Conservation (phyloP, 2,329 filamentous ascomycete species). For the Colletotrichum scovillei region DNA sequence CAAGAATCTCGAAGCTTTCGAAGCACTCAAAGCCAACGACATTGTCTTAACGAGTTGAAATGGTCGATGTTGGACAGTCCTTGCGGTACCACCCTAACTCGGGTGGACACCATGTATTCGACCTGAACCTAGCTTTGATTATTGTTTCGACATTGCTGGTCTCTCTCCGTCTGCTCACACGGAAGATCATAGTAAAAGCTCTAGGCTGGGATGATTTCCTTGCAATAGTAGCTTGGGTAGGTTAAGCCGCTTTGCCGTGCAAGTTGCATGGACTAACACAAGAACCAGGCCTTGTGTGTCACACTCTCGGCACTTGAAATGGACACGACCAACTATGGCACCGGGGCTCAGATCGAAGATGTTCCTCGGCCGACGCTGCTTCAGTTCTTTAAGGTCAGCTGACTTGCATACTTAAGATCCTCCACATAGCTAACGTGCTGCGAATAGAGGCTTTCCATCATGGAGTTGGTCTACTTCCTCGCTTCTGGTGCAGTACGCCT, state of each 20-base stretch:
- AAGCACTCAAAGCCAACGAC: conserved; percentile 1
- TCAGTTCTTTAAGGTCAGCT: conserved; percentile 20
- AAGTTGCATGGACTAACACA: background rate
- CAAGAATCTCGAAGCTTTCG: background rate
- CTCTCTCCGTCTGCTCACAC: conserved; percentile 15
- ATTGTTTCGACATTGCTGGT: conserved; percentile 25
- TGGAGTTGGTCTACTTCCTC: conserved; percentile 43
- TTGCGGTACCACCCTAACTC: conserved; percentile 19
- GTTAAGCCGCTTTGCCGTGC: background rate
- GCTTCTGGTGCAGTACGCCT: conserved; percentile 46
- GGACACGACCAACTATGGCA: conserved; percentile 27
- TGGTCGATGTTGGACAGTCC: background rate
- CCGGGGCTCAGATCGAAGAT: conserved; percentile 23
- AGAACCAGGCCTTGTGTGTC: conserved; percentile 6
- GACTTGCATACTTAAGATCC: too few species aligned
- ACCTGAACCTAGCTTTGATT: conserved; percentile 29
- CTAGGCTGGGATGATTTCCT: conserved; percentile 30
- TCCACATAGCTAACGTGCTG: background rate
- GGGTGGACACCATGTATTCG: conserved; percentile 25
- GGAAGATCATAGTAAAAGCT: conserved; percentile 17
- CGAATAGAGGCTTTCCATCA: conserved; percentile 15
- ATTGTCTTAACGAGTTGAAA: background rate
- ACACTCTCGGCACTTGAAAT: conserved; percentile 27
- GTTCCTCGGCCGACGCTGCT: conserved; percentile 9
- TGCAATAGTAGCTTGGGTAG: conserved; percentile 25